These are phyloP conservation scores for Pythium phragmitis DNA, from an alignment of 352 stramenopile genomes.

Conservation along the genomic window DNA sequence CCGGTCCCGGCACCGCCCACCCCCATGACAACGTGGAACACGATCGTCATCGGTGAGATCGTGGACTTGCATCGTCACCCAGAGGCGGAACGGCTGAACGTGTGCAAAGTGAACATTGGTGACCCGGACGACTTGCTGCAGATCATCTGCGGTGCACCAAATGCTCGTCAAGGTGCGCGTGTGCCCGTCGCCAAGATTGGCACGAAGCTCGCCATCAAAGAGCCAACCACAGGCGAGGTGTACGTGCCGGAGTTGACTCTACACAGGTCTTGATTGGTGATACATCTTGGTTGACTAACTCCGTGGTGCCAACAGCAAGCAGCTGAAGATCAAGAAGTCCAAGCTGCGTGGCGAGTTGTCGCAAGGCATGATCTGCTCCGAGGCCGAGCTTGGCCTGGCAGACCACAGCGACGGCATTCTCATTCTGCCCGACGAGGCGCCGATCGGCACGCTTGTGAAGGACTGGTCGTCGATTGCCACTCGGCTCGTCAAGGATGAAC, in stretches of 20 bases:
- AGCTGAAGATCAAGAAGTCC: slow-evolving; percentile 86
- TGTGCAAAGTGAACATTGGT: slow-evolving; percentile 66
- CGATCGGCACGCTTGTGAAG: slow-evolving; percentile 49
- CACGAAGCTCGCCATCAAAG: slow-evolving; percentile 56
- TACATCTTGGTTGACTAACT: not conserved
- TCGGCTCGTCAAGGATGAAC: slow-evolving; percentile 28
- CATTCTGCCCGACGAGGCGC: slow-evolving; percentile 55
- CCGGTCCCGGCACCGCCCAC: slow-evolving; percentile 22
- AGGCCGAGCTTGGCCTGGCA: slow-evolving; percentile 63
- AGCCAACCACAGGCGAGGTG: slow-evolving; percentile 46
- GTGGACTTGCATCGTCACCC: slow-evolving; percentile 56
- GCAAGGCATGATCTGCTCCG: slow-evolving; percentile 83
- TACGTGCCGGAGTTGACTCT: slow-evolving; percentile 26
- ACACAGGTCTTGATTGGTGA: not conserved
- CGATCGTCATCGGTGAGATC: slow-evolving; percentile 73
- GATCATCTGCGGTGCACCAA: slow-evolving; percentile 76
- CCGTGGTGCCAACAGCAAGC: slow-evolving; percentile 39
- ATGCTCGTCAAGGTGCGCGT: slow-evolving; percentile 52
- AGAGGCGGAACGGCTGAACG: slow-evolving; percentile 59
- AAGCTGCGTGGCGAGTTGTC: slow-evolving; percentile 78
- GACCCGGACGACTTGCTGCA: slow-evolving; percentile 58
- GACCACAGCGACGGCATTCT: slow-evolving; percentile 70
- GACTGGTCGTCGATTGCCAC: slow-evolving; percentile 40
- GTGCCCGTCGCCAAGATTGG: slow-evolving; percentile 72
- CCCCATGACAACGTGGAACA: slow-evolving; percentile 58